Base-by-base conservation (phyloP, 2,329 filamentous ascomycete species). In the Cryphonectria naterciae region DNA sequence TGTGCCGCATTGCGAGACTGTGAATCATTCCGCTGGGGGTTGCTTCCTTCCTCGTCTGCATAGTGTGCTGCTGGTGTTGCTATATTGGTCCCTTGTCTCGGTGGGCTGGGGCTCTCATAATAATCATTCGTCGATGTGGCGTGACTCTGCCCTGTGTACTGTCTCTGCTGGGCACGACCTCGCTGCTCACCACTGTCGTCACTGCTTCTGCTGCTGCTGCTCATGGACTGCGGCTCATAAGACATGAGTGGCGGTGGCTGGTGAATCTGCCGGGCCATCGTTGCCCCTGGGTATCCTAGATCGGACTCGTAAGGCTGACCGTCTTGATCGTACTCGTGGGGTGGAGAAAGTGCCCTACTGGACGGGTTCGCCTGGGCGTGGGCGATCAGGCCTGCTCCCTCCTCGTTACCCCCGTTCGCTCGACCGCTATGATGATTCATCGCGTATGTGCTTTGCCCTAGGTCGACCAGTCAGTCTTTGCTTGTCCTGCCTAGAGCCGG, bases 291-390 rank as follows among this genome's bases (percentile, higher is more conserved):
- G 68, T 68, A 69, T 74, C 67, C 70, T 68, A 66, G 54, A 71
- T 70, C 72, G 65, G 70, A 65, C 39, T 72, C 58, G 71, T 70
- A 72, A 77, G 74, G 63, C 52, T 74, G 61, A 64, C 61, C 60
- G 58, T 67, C 65, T 25, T 73, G 67, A 25, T 73, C 65, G 63
- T 74, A 71, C 22, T 62, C 77, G 73, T 67, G 68, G 63, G 58
- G 35, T 25, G 71, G 68, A 68, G 71, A 56, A 39, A 35, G 32
- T 54, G 32, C 64, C 60, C 63, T 72, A 70, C 69, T 69, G 56
- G 62, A 72, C 25, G 77, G 76, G 69, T 78, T 77, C 28, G 76
- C 76, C 73, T 83, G 81, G 1, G 81, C 82, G 69, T 83, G 77
- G 10, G 77, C 75, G 15, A 80, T 80, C 54, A 80, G 70, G 4